Percentiles rank a stretch among this genome's conserved stretches.
These are phyloP conservation scores for Paramecium caudatum DNA, from an alignment of 73 alveolate species.

Conservation along the genomic window DNA sequence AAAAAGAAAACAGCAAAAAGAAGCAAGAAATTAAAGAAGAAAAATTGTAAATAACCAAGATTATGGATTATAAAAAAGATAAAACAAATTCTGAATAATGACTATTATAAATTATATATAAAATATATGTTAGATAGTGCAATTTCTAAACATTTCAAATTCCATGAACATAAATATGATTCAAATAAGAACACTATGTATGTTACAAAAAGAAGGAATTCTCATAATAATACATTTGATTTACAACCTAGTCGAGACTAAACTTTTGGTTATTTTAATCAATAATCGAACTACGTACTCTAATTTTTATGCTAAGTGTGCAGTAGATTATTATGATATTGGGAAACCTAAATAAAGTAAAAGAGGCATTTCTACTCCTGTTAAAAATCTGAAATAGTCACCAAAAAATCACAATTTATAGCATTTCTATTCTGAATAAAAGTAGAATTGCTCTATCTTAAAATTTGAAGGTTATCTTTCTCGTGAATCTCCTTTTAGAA, in stretches of 20 bases:
- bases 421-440: background rate
- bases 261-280: slow-evolving; percentile 2
- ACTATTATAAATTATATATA: slow-evolving; percentile 14
- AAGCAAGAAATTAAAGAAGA: background rate
- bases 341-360: background rate
- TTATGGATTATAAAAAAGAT: background rate
- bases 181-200: background rate
- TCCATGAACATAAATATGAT: slow-evolving; percentile 9
- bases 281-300: slow-evolving; percentile 4
- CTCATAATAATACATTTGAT: slow-evolving; percentile 8
- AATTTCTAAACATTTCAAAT: background rate
- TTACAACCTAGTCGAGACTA: slow-evolving; percentile 9
- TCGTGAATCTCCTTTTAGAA: slow-evolving; percentile 70
- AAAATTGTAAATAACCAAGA: background rate
- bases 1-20: background rate
- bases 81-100: no score
- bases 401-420: background rate
- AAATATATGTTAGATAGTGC: background rate
- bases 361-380: slow-evolving; percentile 19
- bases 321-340: slow-evolving; percentile 47
- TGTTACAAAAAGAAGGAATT: slow-evolving; percentile 5
- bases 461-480: slow-evolving; percentile 43
- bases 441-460: background rate
- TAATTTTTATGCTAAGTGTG: slow-evolving; percentile 40
- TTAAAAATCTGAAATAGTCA: background rate